Base-by-base conservation (phyloP, 768 basidiomycete genomes). In the Russula foetens region DNA sequence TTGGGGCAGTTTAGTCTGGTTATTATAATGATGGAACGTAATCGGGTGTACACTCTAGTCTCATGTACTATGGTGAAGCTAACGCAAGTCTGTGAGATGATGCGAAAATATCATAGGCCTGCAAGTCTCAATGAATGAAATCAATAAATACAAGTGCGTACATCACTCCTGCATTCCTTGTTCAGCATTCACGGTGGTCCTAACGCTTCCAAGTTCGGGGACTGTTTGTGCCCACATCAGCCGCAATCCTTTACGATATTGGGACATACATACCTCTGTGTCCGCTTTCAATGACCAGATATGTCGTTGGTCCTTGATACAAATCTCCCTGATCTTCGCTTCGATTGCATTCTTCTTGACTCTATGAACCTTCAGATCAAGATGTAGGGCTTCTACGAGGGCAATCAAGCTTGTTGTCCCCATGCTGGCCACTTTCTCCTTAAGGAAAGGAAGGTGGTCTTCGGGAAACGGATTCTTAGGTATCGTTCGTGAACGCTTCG, bases 341-440 rank as follows among this genome's bases (percentile, higher is more conserved):
- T 91, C 89, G 47, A 94, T 84, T 4, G 88, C 83, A 52, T 85
- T 88, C 78, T 92, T 93, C 76, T 86, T 91, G 63, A 92, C 80
- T 58, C 85, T 86, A 64, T 86, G 75, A n/a, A 70, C 71, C 33
- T 81, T 81, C 43, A 92, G 75, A 28, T 86, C 86, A 63, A 85
- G 82, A 67, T 85, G 82, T 64, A 92, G 79, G 8, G 82, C 78
- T 60, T 92, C 90, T 0, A 92, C 79, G 29, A 94, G 80, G 56
- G 83, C 79, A 8, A 77, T 78, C 26, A 90, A 75, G 63, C 77
- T 91, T 8, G 79, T 75, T 0, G 86, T 83, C 54, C 83, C 79
- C 21, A 90, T 74, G 24, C 75, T 72, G 3, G 76, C 74, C 48
- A 92, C 84, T 70, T 84, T 86, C n/a, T 79, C 70, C 26, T 90